Evolutionary conservation across 192 early-diverging fungal genomes (phyloP).

Genomic region (Rhizophlyctis rosea): DNA sequence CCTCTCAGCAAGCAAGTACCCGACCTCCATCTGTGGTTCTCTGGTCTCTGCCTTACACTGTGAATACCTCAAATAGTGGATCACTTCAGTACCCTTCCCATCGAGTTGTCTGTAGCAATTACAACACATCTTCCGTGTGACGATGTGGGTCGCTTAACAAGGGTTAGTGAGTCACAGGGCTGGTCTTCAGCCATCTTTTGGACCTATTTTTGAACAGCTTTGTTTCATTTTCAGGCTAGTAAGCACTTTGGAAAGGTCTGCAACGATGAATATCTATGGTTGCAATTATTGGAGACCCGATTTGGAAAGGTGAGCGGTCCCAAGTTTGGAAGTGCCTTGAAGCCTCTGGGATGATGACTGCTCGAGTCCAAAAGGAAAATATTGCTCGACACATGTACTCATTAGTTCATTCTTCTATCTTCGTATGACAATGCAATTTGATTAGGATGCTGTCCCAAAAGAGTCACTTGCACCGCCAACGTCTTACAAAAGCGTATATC

Average conservation of each 20-base stretch:
- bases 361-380: neutral
- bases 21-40: too few species aligned
- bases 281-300: constrained; percentile 5
- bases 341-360: neutral
- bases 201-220: neutral
- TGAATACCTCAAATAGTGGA: too few species aligned
- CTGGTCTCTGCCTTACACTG: too few species aligned
- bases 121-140: constrained; percentile 3
- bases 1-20: too few species aligned
- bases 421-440: neutral
- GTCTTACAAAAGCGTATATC: neutral
- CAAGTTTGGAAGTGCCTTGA: too few species aligned
- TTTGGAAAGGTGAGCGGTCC: constrained; percentile 10
- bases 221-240: neutral
- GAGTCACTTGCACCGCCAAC: neutral
- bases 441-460: neutral
- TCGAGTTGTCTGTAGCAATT: constrained; percentile 15
- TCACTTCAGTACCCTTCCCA: constrained; percentile 11
- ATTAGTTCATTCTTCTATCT: neutral
- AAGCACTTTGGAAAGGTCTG: constrained; percentile 12
- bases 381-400: neutral
- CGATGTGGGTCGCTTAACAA: constrained; percentile 6
- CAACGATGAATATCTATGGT: constrained; percentile 20
- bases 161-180: neutral
- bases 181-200: neutral